Evolutionary conservation across 164 flowering plant species (phyloP), one percentile per base, ranked within the genome.

Genomic region (Euptelea pleiosperma): DNA sequence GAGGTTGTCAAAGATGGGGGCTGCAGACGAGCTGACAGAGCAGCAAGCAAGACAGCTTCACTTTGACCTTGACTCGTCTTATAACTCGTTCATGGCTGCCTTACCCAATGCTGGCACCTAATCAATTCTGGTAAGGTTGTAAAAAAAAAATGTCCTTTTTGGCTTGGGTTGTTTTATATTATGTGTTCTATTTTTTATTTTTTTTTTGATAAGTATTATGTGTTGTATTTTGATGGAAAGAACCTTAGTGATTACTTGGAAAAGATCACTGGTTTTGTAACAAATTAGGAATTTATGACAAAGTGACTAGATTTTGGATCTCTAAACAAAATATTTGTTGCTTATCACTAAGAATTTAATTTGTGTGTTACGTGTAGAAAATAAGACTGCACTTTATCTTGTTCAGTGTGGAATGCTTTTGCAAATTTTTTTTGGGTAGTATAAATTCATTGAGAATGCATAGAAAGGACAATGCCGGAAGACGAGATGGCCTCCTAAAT

Each of bases 51-150:
- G 98, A 72, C 98, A 87, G 73, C 91, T 93, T 15, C 97, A 79
- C 66, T 93, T 93, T 50, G 98, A 93, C 63, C 81, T 93, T 1
- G 98, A 87, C 62, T 90, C 98, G 0, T 87, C 98, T 0, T 93
- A 90, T 73, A 93, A 86, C 64, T 81, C 91, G 14, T 93, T 93
- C 59, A 86, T 93, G 94, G 96, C 94, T 7, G 93, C 96, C n/a
- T 72, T 93, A 79, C 97, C 97, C 15, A 77, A 70, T 70, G 82
- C 85, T 47, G 89, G 93, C 18, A 67, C 79, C 29, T 89, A 73
- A 76, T 66, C 66, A 35, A 29, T 57, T 55, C 43, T 47, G 69
- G 71, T 72, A 65, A 65, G 72, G 47, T 51, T 78, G 75, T 71
- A 73, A 57, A 70, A 64, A 66, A 52, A 24, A 41, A 31, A 30